These are phyloP conservation scores for Thalassiosira ordinaria DNA, from an alignment of 352 stramenopile genomes.

Conservation along the genomic window DNA sequence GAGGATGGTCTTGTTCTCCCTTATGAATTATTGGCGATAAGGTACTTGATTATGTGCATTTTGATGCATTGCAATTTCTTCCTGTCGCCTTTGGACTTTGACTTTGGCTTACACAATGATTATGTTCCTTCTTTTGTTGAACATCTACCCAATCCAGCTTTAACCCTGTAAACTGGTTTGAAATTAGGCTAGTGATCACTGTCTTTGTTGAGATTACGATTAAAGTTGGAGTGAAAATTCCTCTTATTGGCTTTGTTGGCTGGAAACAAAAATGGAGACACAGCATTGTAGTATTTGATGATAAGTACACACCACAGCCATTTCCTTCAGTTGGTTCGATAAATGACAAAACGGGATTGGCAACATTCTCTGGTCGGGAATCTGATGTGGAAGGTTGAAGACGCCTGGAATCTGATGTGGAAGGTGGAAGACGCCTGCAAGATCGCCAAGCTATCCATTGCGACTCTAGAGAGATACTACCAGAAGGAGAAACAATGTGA, in stretches of 20 bases:
- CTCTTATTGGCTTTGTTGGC: neutral
- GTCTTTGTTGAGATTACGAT: neutral
- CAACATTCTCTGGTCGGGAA: neutral
- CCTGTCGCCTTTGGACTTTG: too few species aligned
- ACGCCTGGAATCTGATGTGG: neutral
- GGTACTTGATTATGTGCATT: too few species aligned
- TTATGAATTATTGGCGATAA: slow-evolving; percentile 21
- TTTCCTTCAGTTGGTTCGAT: neutral
- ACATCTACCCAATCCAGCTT: neutral
- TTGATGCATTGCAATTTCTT: too few species aligned
- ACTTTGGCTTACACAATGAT: too few species aligned
- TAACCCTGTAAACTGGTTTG: slow-evolving; percentile 13
- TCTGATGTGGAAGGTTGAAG: too few species aligned
- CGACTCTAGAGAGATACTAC: too few species aligned
- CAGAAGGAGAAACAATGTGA: too few species aligned
- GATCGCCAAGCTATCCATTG: neutral
- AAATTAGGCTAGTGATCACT: slow-evolving; percentile 4
- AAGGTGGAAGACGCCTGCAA: neutral
- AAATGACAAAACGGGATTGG: neutral
- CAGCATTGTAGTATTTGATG: neutral
- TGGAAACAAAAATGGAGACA: neutral
- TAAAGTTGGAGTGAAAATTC: neutral
- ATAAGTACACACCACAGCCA: neutral
- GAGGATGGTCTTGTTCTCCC: slow-evolving; percentile 16
- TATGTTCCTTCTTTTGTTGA: too few species aligned